Conservation (phyloP, 306 rosid genomes). For the Vigna mungo region DNA sequence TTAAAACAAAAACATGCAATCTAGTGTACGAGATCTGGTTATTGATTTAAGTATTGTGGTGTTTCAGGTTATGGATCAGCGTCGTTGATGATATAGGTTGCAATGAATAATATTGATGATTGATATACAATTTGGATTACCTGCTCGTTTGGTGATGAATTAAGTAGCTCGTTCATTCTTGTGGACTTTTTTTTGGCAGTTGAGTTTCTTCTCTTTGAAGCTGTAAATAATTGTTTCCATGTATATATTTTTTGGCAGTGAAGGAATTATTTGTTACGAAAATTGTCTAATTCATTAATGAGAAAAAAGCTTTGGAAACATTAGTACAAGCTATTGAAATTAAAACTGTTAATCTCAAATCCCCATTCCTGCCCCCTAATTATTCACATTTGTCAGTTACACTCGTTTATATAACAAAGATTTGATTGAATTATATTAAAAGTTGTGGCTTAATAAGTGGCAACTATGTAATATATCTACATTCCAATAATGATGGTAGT, state of each 20-base stretch:
- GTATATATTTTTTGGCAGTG: constrained; percentile 49
- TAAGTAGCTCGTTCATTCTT: constrained; percentile 75
- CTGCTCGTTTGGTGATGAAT: constrained; percentile 60
- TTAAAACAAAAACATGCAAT: constrained; percentile 17
- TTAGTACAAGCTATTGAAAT: constrained; percentile 44
- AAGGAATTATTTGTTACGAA: constrained; percentile 60
- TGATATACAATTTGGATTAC: constrained; percentile 43
- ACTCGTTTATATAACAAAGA: constrained; percentile 19
- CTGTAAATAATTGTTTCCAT: constrained; percentile 72
- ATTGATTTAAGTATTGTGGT: constrained; percentile 52
- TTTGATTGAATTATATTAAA: constrained; percentile 36
- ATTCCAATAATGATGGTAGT: constrained; percentile 18
- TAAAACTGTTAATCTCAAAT: constrained; percentile 31
- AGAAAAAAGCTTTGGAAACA: constrained; percentile 34
- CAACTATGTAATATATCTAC: constrained; percentile 39
- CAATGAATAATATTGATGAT: constrained; percentile 50
- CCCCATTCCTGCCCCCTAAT: background rate
- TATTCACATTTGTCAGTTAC: constrained; percentile 1
- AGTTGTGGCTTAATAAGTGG: constrained; percentile 33
- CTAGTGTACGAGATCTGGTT: constrained; percentile 37
- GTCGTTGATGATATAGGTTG: constrained; percentile 37
- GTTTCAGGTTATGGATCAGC: constrained; percentile 67
- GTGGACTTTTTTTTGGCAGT: constrained; percentile 86
- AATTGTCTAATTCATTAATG: constrained; percentile 39
- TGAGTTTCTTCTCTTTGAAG: constrained; percentile 98